Conservation (phyloP, 129 eudicot species). For the Ambrosia trifida region DNA sequence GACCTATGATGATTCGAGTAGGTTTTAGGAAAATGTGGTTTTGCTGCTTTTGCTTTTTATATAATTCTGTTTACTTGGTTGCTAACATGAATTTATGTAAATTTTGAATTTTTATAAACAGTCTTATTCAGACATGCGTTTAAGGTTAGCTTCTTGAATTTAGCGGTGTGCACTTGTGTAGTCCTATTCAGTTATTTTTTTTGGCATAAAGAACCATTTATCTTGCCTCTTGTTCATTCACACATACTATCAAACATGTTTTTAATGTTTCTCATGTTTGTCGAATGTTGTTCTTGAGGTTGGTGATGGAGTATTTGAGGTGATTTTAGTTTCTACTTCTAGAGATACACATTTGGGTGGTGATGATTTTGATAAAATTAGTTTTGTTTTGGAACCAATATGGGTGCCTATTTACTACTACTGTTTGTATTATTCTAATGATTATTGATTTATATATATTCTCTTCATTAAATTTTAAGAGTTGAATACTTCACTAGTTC, state of each 20-base stretch:
- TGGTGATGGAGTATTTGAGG: constrained; percentile 99
- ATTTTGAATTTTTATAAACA: not conserved
- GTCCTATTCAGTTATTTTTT: not conserved
- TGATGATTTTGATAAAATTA: constrained; percentile 95
- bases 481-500: no score
- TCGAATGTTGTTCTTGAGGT: constrained; percentile 84
- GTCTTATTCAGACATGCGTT: not conserved
- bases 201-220: not conserved
- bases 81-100: not conserved
- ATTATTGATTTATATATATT: not conserved
- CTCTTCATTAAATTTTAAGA: not conserved
- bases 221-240: not conserved
- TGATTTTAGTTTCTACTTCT: constrained; percentile 72
- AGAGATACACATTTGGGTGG: constrained; percentile 99
- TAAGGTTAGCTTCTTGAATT: not conserved
- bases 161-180: not conserved
- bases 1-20: not conserved
- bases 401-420: not conserved
- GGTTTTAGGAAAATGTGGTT: not conserved
- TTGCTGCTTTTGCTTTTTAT: not conserved
- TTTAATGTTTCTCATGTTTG: constrained; percentile 24
- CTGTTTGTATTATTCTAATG: not conserved
- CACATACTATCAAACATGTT: not conserved
- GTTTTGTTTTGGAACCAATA: not conserved
- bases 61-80: not conserved